Conservation (phyloP, 805 yeast genomes). For the Hanseniaspora taiwanica region DNA sequence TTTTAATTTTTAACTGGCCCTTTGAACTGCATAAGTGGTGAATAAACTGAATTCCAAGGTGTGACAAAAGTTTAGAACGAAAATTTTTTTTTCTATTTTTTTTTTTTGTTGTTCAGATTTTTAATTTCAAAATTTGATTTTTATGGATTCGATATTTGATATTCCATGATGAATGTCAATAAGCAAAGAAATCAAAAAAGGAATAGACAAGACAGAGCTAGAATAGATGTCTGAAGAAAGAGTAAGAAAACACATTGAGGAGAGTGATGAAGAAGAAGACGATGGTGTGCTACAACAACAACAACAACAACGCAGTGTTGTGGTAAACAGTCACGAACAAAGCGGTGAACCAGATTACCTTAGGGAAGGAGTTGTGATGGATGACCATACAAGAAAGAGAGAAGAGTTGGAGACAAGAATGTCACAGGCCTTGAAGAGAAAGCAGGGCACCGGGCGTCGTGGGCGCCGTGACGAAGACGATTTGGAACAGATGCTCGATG, state of each 20-base stretch:
- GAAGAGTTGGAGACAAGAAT: slow-evolving; percentile 70
- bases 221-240: slow-evolving; percentile 11
- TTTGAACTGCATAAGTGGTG: too few species aligned
- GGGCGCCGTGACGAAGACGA: slow-evolving; percentile 79
- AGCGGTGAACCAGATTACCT: slow-evolving; percentile 1
- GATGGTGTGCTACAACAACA: slow-evolving; percentile 4
- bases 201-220: slow-evolving; percentile 5
- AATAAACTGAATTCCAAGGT: too few species aligned
- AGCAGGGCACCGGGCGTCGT: slow-evolving; percentile 38
- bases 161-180: neutral
- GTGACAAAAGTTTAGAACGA: too few species aligned
- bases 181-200: neutral
- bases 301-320: neutral
- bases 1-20: too few species aligned
- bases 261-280: slow-evolving; percentile 13
- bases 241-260: slow-evolving; percentile 18
- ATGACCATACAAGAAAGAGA: slow-evolving; percentile 24
- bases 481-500: slow-evolving; percentile 90
- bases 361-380: slow-evolving; percentile 3
- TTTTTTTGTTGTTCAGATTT: too few species aligned
- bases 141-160: neutral
- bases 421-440: slow-evolving; percentile 60
- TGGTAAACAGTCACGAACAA: neutral
- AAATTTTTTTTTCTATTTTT: too few species aligned
- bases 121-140: neutral